Base-by-base conservation (phyloP, 139 green algal genomes). In the Ulvella scutata region DNA sequence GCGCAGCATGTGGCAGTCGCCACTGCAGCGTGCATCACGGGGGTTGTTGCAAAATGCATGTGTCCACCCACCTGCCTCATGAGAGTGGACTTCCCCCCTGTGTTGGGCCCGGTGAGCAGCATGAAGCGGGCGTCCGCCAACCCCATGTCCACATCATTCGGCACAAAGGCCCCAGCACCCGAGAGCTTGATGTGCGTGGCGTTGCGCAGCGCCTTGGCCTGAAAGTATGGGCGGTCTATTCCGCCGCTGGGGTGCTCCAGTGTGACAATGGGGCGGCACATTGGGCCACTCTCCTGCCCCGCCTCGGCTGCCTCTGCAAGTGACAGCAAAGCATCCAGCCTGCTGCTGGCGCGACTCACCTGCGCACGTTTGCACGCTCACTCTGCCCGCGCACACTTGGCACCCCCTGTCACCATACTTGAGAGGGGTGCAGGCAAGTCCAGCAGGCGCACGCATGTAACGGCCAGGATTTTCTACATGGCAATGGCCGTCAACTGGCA, bases 71-170 rank as follows among this genome's bases (percentile, higher is more conserved):
- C 77, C 75, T 96, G 92, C 38, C 94, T 83, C 79, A 99, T 85
- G 44, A 98, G 83, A 4, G 94, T 98, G 75, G 80, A 90, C 82
- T 98, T 98, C 78, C 94, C 94, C 59, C 94, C 95, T 95, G 98
- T 99, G 86, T 99, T 99, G 72, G 95, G 93, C 2, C 95, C 87
- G 3, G 88, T 95, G 13, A 97, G 82, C 44, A 97, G 74, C 34
- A 94, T 75, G 73, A 96, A 92, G 34, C 40, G 35, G 3, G 80
- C 73, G 26, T 73, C 23, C 4, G 67, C 51, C 0, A 83, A 87
- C 6, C 92, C 94, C 26, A 99, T 84, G 21, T 74, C 29, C 3
- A 96, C 83, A 80, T 97, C 88, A 80, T 99, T 99, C 39, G 95
- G 94, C 72, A 99, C 94, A 87, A 98, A 98, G 20, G 76, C 67